phyloP scores from a whole-genome alignment of 495 filamentous ascomycete genomes.

The Aspergillus haitiensis region DNA sequence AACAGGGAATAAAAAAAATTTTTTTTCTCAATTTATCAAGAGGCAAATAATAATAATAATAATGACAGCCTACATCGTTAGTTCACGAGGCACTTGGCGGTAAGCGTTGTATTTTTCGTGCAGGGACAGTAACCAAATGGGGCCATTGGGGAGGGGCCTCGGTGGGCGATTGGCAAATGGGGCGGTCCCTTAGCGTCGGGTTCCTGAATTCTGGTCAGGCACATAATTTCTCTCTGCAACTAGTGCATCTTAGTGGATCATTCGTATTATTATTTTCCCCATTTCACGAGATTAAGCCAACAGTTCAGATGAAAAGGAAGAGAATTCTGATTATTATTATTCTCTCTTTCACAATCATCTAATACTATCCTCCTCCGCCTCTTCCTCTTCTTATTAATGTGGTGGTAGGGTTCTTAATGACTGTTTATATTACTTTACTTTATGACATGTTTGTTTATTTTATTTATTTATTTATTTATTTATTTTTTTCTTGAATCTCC shows the following conservation, averaged over 20 bases:
- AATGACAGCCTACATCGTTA: too few relatives aligned
- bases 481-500: too few relatives aligned
- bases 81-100: too few relatives aligned
- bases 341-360: background rate
- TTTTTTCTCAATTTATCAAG: background rate
- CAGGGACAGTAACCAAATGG: background rate
- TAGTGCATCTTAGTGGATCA: background rate
- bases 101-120: too few relatives aligned
- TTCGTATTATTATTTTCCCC: background rate
- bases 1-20: background rate
- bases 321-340: too few relatives aligned
- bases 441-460: background rate
- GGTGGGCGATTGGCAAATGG: background rate
- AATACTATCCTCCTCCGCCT: background rate
- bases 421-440: background rate
- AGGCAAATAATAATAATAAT: too few relatives aligned
- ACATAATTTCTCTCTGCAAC: constrained; percentile 1
- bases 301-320: background rate
- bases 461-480: background rate
- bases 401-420: background rate
- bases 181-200: constrained; percentile 6
- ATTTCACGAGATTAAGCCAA: background rate
- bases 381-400: background rate
- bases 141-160: background rate
- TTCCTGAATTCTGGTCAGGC: constrained; percentile 16